Evolutionary conservation across 225 moss, liverwort and hornwort species (phyloP), one percentile per base, ranked within the genome.

Genomic region (Polytrichum formosum): DNA sequence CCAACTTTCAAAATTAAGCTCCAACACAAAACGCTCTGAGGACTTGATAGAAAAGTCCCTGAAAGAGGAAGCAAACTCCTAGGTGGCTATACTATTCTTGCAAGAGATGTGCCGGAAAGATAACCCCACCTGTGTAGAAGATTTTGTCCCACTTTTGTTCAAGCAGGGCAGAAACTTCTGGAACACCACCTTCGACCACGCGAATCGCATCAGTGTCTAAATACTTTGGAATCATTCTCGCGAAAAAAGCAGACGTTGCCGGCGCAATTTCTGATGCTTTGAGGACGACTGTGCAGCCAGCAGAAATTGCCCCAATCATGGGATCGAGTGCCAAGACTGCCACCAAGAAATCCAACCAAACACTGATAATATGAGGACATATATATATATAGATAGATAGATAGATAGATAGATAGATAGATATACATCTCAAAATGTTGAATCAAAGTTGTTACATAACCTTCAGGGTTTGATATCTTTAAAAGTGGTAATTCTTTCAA

Each of bases 91-190:
- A 23, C 4, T 20, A 58, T 7, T 21, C 58, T 22, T 58, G 58
- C 58, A 22, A 23, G 21, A 31, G 66, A 56, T 33, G 30, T 55
- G 46, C 46, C 46, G 0, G 16, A 35, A 35, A 35, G 35, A 35
- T 35, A 35, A 35, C 9, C 35, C 35, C 77, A 93, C 96, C 93
- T 70, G 96, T 96, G 65, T 90, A 96, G 70, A 96, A 90, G 54
- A 96, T 93, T 65, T 89, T 96, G 81, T 96, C 91, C 96, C 96
- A 96, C 69, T 64, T 85, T 66, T 93, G 96, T 35, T 85, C 87
- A 66, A 96, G 71, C 20, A 93, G 74, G 1, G 88, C 87, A 16
- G 93, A 89, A 7, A 84, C 28, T 67, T 91, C 91, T 29, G 74
- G 70, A 27, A 96, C 56, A 53, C 81, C 91, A 25, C 96, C 96